Percentiles rank a stretch among this genome's conserved stretches.
These are phyloP conservation scores for Phyllosticta capitalensis DNA, from an alignment of 2,329 filamentous ascomycete species.

Conservation along the genomic window DNA sequence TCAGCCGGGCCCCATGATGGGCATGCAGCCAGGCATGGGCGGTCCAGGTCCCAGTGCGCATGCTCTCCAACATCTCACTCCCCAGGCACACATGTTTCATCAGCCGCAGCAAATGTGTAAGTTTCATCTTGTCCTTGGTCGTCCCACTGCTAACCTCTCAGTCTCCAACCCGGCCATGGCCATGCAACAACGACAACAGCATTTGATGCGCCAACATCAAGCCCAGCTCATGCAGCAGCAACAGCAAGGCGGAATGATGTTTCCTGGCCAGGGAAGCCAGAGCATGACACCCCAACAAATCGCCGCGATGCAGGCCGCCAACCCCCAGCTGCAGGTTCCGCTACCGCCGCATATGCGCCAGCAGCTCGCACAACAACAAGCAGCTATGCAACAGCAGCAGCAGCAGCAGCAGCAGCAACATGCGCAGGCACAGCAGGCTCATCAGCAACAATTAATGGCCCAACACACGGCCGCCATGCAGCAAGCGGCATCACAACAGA, in stretches of 20 bases:
- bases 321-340: constrained; percentile 31
- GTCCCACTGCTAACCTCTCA: not conserved
- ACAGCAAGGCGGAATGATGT: constrained; percentile 46
- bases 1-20: constrained; percentile 63
- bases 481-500: constrained; percentile 39
- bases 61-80: constrained; percentile 62
- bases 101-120: constrained; percentile 25
- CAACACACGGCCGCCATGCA: constrained; percentile 36
- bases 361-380: constrained; percentile 19
- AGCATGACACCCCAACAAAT: constrained; percentile 45
- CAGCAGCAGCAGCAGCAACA: constrained; percentile 32
- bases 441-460: constrained; percentile 20
- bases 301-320: constrained; percentile 38
- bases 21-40: constrained; percentile 59
- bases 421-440: constrained; percentile 26
- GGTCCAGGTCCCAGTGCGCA: constrained; percentile 54
- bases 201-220: constrained; percentile 36
- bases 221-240: constrained; percentile 50
- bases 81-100: constrained; percentile 48
- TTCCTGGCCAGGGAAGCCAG: constrained; percentile 44
- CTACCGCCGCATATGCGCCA: constrained; percentile 31
- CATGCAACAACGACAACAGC: constrained; percentile 37
- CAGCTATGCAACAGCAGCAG: constrained; percentile 20
- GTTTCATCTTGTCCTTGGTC: not conserved
- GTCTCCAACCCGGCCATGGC: constrained; percentile 25